These are phyloP conservation scores for Metahyphopichia silvanorum DNA, from an alignment of 805 yeast species.

Conservation along the genomic window DNA sequence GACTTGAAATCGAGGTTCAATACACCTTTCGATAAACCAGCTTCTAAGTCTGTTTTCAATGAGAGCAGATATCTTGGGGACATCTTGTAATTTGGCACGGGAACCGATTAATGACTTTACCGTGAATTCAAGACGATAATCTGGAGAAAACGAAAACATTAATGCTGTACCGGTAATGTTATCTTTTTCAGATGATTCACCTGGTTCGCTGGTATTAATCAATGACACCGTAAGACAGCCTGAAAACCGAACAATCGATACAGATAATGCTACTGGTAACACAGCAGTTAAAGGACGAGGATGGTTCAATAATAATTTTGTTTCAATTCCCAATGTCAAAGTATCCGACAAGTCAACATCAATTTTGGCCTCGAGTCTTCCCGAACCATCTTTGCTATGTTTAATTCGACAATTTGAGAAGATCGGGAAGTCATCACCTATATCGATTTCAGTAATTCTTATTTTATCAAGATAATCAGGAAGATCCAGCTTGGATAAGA, in stretches of 20 bases:
- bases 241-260: conserved; percentile 85
- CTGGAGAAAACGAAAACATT: conserved; percentile 88
- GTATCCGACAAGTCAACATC: conserved; percentile 90
- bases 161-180: conserved; percentile 56
- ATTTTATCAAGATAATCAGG: conserved; percentile 83
- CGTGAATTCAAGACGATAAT: conserved; percentile 83
- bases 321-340: conserved; percentile 79
- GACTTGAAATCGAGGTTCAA: conserved; percentile 89
- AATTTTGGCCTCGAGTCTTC: conserved; percentile 75
- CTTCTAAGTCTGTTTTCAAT: conserved; percentile 78
- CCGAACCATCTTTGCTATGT: conserved; percentile 50
- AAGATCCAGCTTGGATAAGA: conserved; percentile 56
- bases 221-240: conserved; percentile 83
- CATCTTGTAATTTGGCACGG: conserved; percentile 84
- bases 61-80: conserved; percentile 84
- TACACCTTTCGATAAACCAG: conserved; percentile 92
- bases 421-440: conserved; percentile 94
- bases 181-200: conserved; percentile 14
- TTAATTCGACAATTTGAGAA: conserved; percentile 87
- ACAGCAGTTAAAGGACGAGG: conserved; percentile 84
- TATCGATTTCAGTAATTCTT: conserved; percentile 79
- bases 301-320: conserved; percentile 71
- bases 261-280: conserved; percentile 79
- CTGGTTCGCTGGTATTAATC: conserved; percentile 44
- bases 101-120: conserved; percentile 91